Base-by-base conservation (phyloP, 2,329 filamentous ascomycete genomes). In the Moelleriella libera region DNA sequence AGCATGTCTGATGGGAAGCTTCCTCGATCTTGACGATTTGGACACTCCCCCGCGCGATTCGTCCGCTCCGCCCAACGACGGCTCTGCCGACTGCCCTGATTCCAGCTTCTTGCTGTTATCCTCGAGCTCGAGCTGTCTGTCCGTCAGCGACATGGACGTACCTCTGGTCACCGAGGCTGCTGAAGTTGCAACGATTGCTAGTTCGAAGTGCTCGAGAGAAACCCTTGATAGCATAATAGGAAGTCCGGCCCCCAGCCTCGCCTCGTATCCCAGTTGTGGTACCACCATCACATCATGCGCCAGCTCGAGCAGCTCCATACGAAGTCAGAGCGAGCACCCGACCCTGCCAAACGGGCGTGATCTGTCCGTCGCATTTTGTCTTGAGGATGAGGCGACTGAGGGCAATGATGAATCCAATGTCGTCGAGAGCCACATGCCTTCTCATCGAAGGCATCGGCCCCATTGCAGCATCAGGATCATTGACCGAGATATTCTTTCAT, bases 231-330 rank as follows among this genome's bases (percentile, higher is more conserved):
- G 41, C 14, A 48, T 34, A 8, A 41, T 44, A 43, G 42, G 45
- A 29, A 32, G n/a, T 45, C 47, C 40, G 39, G 48, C 46, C 44
- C 40, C 31, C 37, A 48, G 42, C 43, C 41, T 44, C 47, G 45
- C 31, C 45, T 46, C 40, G 41, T 48, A 47, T n/a, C 52, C 44
- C 47, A 53, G 40, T 46, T 50, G 34, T 51, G 51, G 30, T 47
- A 52, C 45, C 47, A 53, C 47, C 51, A 53, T 45, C 52, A 55
- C 41, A 50, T 55, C 43, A 50, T 59, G 31, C 52, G 52, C 47
- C 50, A 54, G 31, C 48, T 60, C 47, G 51, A 49, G 31, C 44
- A 47, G 47, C 48, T 49, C 43, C 46, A 45, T 44, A 39, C 47
- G 11, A 43, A 49, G 45, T 49, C 49, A 40, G 34, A 43, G 41